Base-by-base conservation (phyloP, 352 stramenopile genomes). In the Phytophthora cryptogea region DNA sequence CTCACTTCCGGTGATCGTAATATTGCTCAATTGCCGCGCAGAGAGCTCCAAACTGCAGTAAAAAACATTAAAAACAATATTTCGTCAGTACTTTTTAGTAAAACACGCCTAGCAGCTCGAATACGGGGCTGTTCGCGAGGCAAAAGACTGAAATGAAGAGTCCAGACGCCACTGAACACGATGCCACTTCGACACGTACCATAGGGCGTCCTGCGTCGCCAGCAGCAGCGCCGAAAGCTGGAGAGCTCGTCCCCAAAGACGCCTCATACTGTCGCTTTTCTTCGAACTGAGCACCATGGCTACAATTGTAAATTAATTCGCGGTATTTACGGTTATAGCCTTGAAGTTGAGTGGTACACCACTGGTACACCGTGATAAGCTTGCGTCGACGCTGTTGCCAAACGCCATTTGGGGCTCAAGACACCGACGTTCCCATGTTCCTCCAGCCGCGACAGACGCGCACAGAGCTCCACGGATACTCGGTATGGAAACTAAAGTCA, bases 401-500 rank as follows among this genome's bases (percentile, higher is more conserved):
- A 35, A 33, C 6, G 55, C 13, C 44, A 52, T 54, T 48, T 16
- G 11, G 7, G 2, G 8, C 4, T 37, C 32, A 4, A 23, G 9
- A 41, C 6, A 41, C 13, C 20, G 3, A 40, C 43, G 27, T 17
- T 26, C 33, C 10, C 55, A 90, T 90, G 81, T 90, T 90, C 61
- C 75, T 88, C 36, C 78, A 90, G 68, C 75, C 81, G 55, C 76
- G 80, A 36, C 72, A 76, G 37, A 71, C 70, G 48, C 59, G 78
- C 59, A 90, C 81, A 0, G 77, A 86, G 64, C 70, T 90, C 28
- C 74, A 90, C 48, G 81, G 81, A 50, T 90, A 90, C 69, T 61
- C 77, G 31, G 81, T 90, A 66, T 48, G 66, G 4, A 14, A 41
- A 10, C 36, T 41, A 14, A 1, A 11, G 5, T 3, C 6, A 17